Evolutionary conservation across 75 land plant genomes (phyloP).

Genomic region (Selaginella tamariscina): DNA sequence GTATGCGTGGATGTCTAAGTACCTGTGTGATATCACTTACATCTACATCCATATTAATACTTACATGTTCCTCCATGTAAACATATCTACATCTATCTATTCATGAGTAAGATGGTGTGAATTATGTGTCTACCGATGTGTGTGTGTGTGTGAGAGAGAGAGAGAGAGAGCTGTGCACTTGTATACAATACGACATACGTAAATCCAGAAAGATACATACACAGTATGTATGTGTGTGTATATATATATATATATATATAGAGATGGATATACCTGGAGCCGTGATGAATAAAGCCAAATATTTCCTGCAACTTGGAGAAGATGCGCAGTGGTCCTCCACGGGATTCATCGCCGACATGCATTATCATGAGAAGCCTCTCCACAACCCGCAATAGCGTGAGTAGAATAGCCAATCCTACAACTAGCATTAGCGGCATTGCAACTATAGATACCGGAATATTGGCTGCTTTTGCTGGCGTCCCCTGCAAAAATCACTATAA

Average conservation of each 20-base stretch:
- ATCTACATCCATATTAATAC: too few relatives aligned
- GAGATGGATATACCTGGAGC: slow-evolving; percentile 56
- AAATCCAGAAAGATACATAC: too few relatives aligned
- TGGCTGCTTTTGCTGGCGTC: slow-evolving; percentile 56
- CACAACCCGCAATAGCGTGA: slow-evolving; percentile 44
- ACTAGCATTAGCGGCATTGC: slow-evolving; percentile 61
- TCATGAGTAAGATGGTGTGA: too few relatives aligned
- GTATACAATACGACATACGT: too few relatives aligned
- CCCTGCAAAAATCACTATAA: slow-evolving; percentile 37
- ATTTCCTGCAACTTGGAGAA: slow-evolving; percentile 41
- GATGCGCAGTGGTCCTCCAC: slow-evolving; percentile 27
- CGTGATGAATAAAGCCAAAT: slow-evolving; percentile 72
- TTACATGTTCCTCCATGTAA: too few relatives aligned
- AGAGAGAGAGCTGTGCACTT: too few relatives aligned
- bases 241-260: background rate
- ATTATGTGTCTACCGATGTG: too few relatives aligned
- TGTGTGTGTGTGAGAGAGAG: too few relatives aligned
- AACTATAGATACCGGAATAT: slow-evolving; percentile 45
- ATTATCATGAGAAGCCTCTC: slow-evolving; percentile 56
- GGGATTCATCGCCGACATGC: slow-evolving; percentile 23
- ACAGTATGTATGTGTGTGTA: too few relatives aligned
- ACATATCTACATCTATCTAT: too few relatives aligned
- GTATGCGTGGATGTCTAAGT: too few relatives aligned
- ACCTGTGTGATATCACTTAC: too few relatives aligned
- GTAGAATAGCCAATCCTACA: slow-evolving; percentile 66